A percentile compares a stretch with the other conserved stretches of the same genome.
Conservation (phyloP, 441 rosid genomes). For the Metrosideros polymorpha region DNA sequence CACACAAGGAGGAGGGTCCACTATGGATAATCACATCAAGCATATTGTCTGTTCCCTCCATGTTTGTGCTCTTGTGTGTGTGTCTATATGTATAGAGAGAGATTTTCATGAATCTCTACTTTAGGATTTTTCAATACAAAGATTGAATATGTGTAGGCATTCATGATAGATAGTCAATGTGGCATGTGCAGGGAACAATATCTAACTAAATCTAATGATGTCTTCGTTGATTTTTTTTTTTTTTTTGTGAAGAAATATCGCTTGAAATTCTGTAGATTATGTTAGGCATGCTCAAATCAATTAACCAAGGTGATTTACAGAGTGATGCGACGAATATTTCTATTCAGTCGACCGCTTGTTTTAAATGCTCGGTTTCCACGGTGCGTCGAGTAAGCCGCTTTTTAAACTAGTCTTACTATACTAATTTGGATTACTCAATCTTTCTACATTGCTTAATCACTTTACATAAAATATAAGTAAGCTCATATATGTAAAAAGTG, state of each 20-base stretch:
- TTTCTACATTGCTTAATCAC: not conserved
- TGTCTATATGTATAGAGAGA: not conserved
- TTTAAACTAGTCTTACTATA: not conserved
- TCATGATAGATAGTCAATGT: not conserved
- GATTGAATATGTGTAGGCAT: not conserved
- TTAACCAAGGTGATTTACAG: not conserved
- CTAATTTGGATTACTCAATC: not conserved
- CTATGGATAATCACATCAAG: not conserved
- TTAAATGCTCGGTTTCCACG: not conserved
- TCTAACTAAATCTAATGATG: not conserved
- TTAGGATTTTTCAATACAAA: not conserved
- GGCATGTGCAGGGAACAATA: not conserved
- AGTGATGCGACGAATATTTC: too few species aligned
- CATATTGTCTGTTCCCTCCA: not conserved
- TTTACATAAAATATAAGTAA: not conserved
- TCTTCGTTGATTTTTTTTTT: not conserved
- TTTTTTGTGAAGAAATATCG: not conserved
- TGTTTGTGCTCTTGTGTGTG: not conserved
- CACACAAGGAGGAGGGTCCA: not conserved
- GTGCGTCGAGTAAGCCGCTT: not conserved
- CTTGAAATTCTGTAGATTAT: not conserved
- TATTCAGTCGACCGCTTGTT: not conserved
- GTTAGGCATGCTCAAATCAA: not conserved
- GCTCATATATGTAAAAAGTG: not conserved
- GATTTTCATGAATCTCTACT: not conserved